Evolutionary conservation across 1,284 basidiomycete genomes (phyloP).

Genomic region (Omphalotus olearius): DNA sequence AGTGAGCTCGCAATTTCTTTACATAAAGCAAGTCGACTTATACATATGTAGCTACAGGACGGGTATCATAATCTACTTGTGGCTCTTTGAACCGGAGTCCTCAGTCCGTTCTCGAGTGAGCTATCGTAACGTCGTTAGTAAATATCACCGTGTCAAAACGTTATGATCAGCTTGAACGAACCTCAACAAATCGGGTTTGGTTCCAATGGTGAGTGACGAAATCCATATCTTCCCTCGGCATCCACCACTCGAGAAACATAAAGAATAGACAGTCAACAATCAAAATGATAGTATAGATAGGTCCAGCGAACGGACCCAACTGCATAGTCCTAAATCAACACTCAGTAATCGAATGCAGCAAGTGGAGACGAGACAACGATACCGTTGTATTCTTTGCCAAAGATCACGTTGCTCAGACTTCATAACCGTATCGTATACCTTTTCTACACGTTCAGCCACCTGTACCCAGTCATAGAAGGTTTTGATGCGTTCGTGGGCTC

Average conservation of each 20-base stretch:
- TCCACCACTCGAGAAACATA: constrained; percentile 70
- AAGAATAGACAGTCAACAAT: constrained; percentile 81
- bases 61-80: too few species aligned
- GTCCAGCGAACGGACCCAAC: constrained; percentile 70
- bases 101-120: too few species aligned
- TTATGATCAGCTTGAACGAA: constrained; percentile 13
- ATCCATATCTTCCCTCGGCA: constrained; percentile 67
- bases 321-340: constrained; percentile 52
- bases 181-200: constrained; percentile 28
- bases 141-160: too few species aligned
- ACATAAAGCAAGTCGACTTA: too few species aligned
- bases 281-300: constrained; percentile 76
- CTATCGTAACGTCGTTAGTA: too few species aligned
- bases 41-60: too few species aligned
- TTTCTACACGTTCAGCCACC: constrained; percentile 80
- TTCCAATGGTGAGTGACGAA: constrained; percentile 53
- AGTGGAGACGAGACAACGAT: constrained; percentile 7
- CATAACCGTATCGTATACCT: constrained; percentile 75
- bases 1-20: too few species aligned
- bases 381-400: constrained; percentile 73
- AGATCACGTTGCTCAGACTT: constrained; percentile 56
- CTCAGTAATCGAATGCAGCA: background rate
- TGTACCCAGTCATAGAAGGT: constrained; percentile 87
- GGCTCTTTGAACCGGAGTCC: too few species aligned
- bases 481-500: constrained; percentile 76